Evolutionary conservation across 139 green algal species (phyloP), one percentile per base, ranked within the genome.

Genomic region (Micractinium sp.): DNA sequence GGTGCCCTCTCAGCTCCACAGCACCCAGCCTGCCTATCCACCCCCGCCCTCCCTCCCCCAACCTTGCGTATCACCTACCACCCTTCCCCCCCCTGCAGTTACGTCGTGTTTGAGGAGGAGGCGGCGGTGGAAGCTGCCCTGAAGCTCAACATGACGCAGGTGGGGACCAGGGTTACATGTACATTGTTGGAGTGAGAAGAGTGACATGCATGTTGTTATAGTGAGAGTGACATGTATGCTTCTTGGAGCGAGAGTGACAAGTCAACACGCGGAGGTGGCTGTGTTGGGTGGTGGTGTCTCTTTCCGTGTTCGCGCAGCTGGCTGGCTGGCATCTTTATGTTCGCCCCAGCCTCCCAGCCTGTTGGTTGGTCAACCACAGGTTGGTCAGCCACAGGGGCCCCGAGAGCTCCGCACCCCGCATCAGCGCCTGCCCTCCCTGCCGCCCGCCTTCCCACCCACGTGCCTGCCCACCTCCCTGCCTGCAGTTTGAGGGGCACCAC

Each of bases 91-190:
- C 39, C 25, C 61, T 63, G 82, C 35, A 86, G 53, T 18, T 99
- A 98, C 85, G 93, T 99, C 15, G 94, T 98, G 13, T 98, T 98
- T 73, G 82, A 90, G n/a, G 36, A 91, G 15, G 53, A 60, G 19
- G 88, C 87, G 29, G 82, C 84, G 2, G 92, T 90, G 3, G 66
- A 85, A 0, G 89, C 90, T 9, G 96, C 96, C 14, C 91, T 97
- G 35, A 89, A 86, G 5, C 88, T 90, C 69, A 98, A 99, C 93
- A 98, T 97, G 95, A 88, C 88, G 1, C 87, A 94, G 93, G 92
- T 94, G 66, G 1, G 81, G 71, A 5, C 3, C 2, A 36, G 3
- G 7, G 7, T 16, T 22, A 2, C 29, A 4, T 38, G 71, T 18
- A 2, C 29, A 38, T n/a, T 29, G 14, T 20, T 23, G 31, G 66